These are phyloP conservation scores for Oryza glaberrima DNA, from an alignment of 176 grass and related monocot species.

Conservation along the genomic window DNA sequence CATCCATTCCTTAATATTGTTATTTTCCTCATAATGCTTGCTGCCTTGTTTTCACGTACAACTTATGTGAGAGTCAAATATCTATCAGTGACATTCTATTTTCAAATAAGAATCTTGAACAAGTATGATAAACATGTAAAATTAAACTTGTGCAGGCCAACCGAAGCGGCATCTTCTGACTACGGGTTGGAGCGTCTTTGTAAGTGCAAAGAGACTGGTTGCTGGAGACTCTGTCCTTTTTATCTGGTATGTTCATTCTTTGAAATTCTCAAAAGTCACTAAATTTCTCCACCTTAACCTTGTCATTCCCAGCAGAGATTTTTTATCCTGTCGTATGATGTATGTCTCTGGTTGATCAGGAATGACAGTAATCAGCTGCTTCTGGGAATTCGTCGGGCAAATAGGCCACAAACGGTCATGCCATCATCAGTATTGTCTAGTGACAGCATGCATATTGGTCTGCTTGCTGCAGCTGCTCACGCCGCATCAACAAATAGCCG, in stretches of 20 bases:
- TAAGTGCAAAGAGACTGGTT: conserved; percentile 94
- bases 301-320: not conserved
- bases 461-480: conserved; percentile 97
- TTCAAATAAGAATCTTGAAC: conserved; percentile 18
- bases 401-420: conserved; percentile 84
- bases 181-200: conserved; percentile 94
- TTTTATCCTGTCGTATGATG: not conserved
- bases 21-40: conserved; percentile 1
- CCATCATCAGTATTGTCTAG: conserved; percentile 97
- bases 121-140: conserved; percentile 30
- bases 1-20: not conserved
- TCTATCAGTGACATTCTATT: conserved; percentile 8
- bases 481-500: conserved; percentile 96
- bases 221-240: conserved; percentile 98
- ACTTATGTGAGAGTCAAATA: not conserved
- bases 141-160: conserved; percentile 70
- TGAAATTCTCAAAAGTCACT: not conserved
- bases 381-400: conserved; percentile 89
- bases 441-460: conserved; percentile 98
- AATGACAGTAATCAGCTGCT: conserved; percentile 95
- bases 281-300: conserved; percentile 12
- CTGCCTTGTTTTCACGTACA: not conserved
- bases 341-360: conserved; percentile 57
- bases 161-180: conserved; percentile 98
- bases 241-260: conserved; percentile 70